These are phyloP conservation scores for Penicillium soppii DNA, from an alignment of 495 filamentous ascomycete genomes.

Conservation along the genomic window DNA sequence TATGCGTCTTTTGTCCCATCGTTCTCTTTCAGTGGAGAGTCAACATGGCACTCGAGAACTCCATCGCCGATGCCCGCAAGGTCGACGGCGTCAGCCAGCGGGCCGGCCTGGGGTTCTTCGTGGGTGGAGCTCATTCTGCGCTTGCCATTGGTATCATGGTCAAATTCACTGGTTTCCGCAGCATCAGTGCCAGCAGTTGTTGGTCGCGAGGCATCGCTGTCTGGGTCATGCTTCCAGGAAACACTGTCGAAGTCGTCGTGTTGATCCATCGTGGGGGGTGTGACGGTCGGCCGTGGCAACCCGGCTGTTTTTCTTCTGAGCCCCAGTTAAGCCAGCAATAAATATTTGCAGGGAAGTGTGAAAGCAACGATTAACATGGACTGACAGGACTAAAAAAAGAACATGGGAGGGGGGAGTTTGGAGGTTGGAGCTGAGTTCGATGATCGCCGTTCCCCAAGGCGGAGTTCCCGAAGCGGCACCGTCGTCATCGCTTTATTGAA, in stretches of 20 bases:
- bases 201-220: slow-evolving; percentile 50
- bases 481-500: slow-evolving; percentile 24
- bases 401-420: slow-evolving; percentile 13
- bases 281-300: slow-evolving; percentile 17
- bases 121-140: slow-evolving; percentile 48
- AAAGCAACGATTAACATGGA: neutral
- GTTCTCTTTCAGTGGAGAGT: slow-evolving; percentile 77
- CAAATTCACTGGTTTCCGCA: slow-evolving; percentile 30
- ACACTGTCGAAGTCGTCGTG: slow-evolving; percentile 61
- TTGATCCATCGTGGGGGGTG: slow-evolving; percentile 44
- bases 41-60: slow-evolving; percentile 78
- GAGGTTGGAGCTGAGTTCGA: slow-evolving; percentile 20
- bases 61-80: slow-evolving; percentile 73
- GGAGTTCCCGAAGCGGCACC: slow-evolving; percentile 28
- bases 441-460: slow-evolving; percentile 32
- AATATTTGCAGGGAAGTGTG: slow-evolving; percentile 3
- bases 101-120: slow-evolving; percentile 52
- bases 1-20: slow-evolving; percentile 98
- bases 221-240: slow-evolving; percentile 56
- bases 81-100: slow-evolving; percentile 57
- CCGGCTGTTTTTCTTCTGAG: slow-evolving; percentile 9
- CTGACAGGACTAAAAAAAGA: slow-evolving; percentile 5
- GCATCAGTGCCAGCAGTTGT: slow-evolving; percentile 46
- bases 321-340: neutral
- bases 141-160: slow-evolving; percentile 51